A percentile compares a stretch with the other conserved stretches of the same genome.
These are phyloP conservation scores for Starmerella ratchasimensis DNA, from an alignment of 805 yeast genomes.

Conservation along the genomic window DNA sequence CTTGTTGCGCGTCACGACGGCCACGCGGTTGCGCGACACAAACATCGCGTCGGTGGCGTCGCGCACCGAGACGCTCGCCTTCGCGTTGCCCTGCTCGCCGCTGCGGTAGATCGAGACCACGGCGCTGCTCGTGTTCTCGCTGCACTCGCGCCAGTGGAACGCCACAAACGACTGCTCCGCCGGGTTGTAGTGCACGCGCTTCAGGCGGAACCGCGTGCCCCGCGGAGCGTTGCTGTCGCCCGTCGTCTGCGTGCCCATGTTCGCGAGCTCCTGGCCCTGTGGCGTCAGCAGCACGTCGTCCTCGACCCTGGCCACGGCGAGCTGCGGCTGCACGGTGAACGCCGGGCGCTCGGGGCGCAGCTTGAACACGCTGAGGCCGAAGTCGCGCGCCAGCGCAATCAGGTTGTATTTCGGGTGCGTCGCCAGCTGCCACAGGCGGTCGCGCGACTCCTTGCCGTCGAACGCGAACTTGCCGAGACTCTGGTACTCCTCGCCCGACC, in stretches of 20 bases:
- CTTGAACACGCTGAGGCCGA: slow-evolving; percentile 96
- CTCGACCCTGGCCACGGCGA: slow-evolving; percentile 52
- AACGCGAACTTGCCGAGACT: slow-evolving; percentile 90
- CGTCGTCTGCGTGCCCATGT: slow-evolving; percentile 22
- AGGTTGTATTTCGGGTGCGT: slow-evolving; percentile 82
- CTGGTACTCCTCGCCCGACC: slow-evolving; percentile 91
- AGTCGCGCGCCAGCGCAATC: slow-evolving; percentile 92
- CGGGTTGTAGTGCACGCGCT: slow-evolving; percentile 59
- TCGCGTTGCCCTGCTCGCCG: slow-evolving; percentile 37
- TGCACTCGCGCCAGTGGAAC: slow-evolving; percentile 29
- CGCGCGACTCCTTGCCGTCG: slow-evolving; percentile 50
- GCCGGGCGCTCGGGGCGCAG: slow-evolving; percentile 97
- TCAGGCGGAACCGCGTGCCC: slow-evolving; percentile 40
- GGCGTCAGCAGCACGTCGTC: slow-evolving; percentile 48
- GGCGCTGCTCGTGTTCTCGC: slow-evolving; percentile 1
- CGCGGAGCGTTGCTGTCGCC: slow-evolving; percentile 2
- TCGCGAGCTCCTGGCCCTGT: slow-evolving; percentile 61
- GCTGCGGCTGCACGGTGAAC: slow-evolving; percentile 44
- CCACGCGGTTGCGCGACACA: slow-evolving; percentile 90
- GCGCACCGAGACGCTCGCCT: slow-evolving; percentile 30
- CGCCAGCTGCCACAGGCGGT: slow-evolving; percentile 68
- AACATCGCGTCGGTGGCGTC: slow-evolving; percentile 71
- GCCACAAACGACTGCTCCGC: slow-evolving; percentile 77
- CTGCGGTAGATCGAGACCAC: slow-evolving; percentile 46
- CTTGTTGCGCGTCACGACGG: slow-evolving; percentile 54